Base-by-base conservation (phyloP, 108 stramenopile genomes). In the Heterococcus sp. region DNA sequence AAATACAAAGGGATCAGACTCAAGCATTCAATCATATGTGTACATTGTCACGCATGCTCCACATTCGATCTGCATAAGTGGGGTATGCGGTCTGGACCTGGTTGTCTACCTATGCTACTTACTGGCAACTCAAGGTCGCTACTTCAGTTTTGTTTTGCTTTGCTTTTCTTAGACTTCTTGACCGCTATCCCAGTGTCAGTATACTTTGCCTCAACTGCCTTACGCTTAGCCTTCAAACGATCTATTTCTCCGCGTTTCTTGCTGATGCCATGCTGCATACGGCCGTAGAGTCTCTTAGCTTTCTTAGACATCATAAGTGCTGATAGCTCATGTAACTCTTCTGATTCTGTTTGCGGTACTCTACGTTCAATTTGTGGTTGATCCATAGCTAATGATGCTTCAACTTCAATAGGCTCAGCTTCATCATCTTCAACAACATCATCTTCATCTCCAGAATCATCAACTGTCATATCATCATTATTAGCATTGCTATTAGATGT, bases 231-330 rank as follows among this genome's bases (percentile, higher is more conserved):
- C 79, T 80, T 80, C 38, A 80, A 72, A n/a, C 65, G 65, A 27
- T 80, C 79, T n/a, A 80, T 64, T 27, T 69, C 69, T 65, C 73
- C 79, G 21, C 79, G 46, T 33, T 71, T 38, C 72, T 80, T 80
- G 70, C 79, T n/a, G n/a, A 83, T 71, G 72, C 82, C 82, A 72
- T 83, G 82, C 37, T 83, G 82, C 82, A 83, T 83, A 14, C 82
- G 68, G 34, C 72, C 78, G 76, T 83, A 83, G 46, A 83, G 82
- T 26, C 82, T 71, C 82, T 83, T 83, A 29, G 82, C 71, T 30
- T 83, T 83, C 72, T 83, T 83, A 2, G 82, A 83, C 82, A 83
- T 83, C 82, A 83, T 83, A 32, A 73, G 72, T 78, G 65, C 73
- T 28, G 79, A 80, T 21, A 80, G 35, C 72, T 80, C 79, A 37